Base-by-base conservation (phyloP, 805 yeast genomes). In the Wickerhamiella occidentalis region DNA sequence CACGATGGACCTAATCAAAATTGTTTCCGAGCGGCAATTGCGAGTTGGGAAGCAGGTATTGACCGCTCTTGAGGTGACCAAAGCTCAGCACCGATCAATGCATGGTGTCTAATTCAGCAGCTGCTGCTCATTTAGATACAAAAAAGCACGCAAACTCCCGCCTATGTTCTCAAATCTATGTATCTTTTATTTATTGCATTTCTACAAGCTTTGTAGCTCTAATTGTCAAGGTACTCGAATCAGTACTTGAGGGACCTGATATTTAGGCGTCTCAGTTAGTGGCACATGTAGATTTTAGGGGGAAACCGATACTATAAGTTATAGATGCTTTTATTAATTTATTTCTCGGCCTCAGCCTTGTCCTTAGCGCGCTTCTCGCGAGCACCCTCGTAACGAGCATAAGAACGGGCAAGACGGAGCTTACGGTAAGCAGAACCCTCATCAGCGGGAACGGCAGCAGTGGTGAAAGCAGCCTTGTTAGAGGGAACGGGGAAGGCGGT, bases 361-460 rank as follows among this genome's bases (percentile, higher is more conserved):
- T 88, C 96, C 70, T 72, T 80, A 68, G 95, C 95, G 77, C 96
- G 84, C 94, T 90, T 92, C 71, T 81, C 97, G 77, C 94, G 87
- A 76, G 79, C 77, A 79, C 99, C 99, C 72, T 73, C 77, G 83
- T 78, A 83, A 74, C 78, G 86, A 80, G 90, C 86, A 66, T 84
- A 85, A 63, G 94, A 81, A 79, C 92, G 85, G 60, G 97, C 97
- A 67, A 77, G 73, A 77, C 97, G 85, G 71, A 92, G 84, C 66
- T 96, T 87, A 73, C 82, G 79, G 94, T 67, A 90, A 69, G 98
- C 97, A 64, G 73, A 80, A 68, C 78, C 82, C 68, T 74, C 68
- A 72, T 75, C 75, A 62, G 74, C 80, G 50, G 68, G 70, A 63
- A 92, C 95, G 63, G 94, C 94, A 77, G 94, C 85, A 73, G 95